phyloP scores from a whole-genome alignment of 805 yeast species.

The Wickerhamiella azyma region DNA sequence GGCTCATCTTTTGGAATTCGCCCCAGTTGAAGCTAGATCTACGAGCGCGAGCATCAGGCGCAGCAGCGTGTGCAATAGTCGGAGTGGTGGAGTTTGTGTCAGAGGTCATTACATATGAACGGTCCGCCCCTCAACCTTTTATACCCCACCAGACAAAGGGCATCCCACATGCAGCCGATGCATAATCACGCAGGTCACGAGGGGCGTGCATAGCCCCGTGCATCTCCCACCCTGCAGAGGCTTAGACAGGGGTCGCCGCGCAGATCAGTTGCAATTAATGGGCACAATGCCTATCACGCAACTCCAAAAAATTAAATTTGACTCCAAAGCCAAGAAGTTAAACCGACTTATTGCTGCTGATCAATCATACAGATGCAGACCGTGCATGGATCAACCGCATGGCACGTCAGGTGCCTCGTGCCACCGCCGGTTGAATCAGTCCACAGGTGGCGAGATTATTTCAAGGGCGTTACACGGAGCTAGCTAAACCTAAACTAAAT shows the following conservation, averaged over 20 bases:
- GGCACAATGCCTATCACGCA: no score
- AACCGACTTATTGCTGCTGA: not conserved
- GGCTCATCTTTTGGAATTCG: constrained; percentile 4
- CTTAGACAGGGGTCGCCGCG: not conserved
- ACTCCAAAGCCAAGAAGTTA: no score
- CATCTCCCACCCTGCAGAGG: not conserved
- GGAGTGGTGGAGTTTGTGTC: not conserved
- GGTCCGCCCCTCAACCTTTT: not conserved
- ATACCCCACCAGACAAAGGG: not conserved
- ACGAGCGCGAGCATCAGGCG: not conserved
- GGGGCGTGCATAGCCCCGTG: not conserved
- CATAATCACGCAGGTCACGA: not conserved
- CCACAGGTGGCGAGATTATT: no score
- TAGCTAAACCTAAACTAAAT: not conserved
- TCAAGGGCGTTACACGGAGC: no score
- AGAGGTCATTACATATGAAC: not conserved
- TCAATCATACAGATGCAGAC: not conserved
- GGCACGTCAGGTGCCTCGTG: no score
- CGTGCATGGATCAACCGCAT: not conserved
- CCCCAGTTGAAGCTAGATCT: constrained; percentile 1
- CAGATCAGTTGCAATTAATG: no score
- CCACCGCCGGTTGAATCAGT: no score
- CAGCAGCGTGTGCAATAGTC: not conserved
- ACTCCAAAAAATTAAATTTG: no score
- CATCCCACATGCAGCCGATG: not conserved